Percentiles rank a stretch among this genome's conserved stretches.
phyloP scores from a whole-genome alignment of 495 filamentous ascomycete species.

The Aspergillus affinis region DNA sequence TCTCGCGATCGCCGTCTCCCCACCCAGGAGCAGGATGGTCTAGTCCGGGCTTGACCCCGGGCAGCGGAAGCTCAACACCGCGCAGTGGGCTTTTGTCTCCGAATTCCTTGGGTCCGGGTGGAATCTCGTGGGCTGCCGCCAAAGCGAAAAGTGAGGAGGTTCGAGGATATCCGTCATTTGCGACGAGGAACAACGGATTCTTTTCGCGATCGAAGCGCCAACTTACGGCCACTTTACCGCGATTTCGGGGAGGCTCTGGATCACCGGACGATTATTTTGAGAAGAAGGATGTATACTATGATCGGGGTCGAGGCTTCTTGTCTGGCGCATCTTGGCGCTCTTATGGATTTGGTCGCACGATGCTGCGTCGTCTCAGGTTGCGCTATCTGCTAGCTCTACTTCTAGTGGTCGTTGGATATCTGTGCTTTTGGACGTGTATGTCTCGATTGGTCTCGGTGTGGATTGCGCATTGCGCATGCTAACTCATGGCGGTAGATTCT shows the following conservation, averaged over 20 bases:
- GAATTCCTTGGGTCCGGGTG: constrained; percentile 37
- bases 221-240: constrained; percentile 70
- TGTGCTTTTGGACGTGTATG: constrained; percentile 59
- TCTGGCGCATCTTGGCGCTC: constrained; percentile 24
- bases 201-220: constrained; percentile 75
- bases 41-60: constrained; percentile 72
- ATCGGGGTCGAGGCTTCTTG: constrained; percentile 40
- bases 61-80: constrained; percentile 70
- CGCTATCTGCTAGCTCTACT: constrained; percentile 57
- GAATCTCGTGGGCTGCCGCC: constrained; percentile 73
- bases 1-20: constrained; percentile 83
- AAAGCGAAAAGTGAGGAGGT: constrained; percentile 76
- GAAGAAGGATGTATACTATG: constrained; percentile 73
- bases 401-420: constrained; percentile 60
- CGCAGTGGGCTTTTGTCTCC: constrained; percentile 48
- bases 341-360: constrained; percentile 36
- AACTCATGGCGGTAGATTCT: constrained; percentile 23
- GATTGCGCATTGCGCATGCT: neutral
- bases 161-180: constrained; percentile 77
- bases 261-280: constrained; percentile 55
- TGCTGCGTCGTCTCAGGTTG: constrained; percentile 55
- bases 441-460: constrained; percentile 37
- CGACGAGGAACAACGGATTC: constrained; percentile 76
- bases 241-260: constrained; percentile 48
- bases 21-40: constrained; percentile 81